These are phyloP conservation scores for Pelargonium myrrhifolium DNA, from an alignment of 441 rosid species.

Conservation along the genomic window DNA sequence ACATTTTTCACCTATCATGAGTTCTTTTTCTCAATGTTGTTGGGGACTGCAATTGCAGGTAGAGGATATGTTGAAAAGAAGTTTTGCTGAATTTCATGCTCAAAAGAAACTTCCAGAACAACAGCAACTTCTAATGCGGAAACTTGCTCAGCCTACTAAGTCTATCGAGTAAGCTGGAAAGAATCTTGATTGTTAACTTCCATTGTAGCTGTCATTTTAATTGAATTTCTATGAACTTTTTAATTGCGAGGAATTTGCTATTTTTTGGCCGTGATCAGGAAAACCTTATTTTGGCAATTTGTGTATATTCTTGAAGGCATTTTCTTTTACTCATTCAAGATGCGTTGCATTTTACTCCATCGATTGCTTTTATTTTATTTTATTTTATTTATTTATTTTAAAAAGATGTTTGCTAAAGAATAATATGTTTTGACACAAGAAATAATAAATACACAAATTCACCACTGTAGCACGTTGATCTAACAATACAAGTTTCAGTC, in stretches of 20 bases:
- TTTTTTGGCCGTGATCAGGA: too few relatives aligned
- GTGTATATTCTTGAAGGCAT: constrained; percentile 8
- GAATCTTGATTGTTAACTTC: constrained; percentile 7
- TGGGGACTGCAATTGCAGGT: constrained; percentile 44
- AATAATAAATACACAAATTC: neutral
- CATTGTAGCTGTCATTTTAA: neutral
- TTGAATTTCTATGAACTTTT: neutral
- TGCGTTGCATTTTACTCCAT: constrained; percentile 2
- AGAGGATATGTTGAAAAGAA: constrained; percentile 98
- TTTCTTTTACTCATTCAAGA: neutral
- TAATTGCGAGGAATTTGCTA: neutral
- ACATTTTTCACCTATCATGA: neutral
- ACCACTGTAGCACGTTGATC: neutral
- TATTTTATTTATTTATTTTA: too few relatives aligned
- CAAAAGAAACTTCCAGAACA: constrained; percentile 91
- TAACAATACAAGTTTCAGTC: neutral
- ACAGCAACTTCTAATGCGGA: constrained; percentile 65
- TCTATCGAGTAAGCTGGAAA: constrained; percentile 48
- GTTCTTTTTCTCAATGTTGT: constrained; percentile 15
- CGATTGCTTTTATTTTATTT: too few relatives aligned
- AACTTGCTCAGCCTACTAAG: constrained; percentile 69
- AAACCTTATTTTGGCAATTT: constrained; percentile 2
- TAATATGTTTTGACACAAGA: neutral
- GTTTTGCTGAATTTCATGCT: constrained; percentile 95
- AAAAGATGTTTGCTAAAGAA: neutral